phyloP scores from a whole-genome alignment of 1,284 basidiomycete species.

The Cerioporus squamosus region DNA sequence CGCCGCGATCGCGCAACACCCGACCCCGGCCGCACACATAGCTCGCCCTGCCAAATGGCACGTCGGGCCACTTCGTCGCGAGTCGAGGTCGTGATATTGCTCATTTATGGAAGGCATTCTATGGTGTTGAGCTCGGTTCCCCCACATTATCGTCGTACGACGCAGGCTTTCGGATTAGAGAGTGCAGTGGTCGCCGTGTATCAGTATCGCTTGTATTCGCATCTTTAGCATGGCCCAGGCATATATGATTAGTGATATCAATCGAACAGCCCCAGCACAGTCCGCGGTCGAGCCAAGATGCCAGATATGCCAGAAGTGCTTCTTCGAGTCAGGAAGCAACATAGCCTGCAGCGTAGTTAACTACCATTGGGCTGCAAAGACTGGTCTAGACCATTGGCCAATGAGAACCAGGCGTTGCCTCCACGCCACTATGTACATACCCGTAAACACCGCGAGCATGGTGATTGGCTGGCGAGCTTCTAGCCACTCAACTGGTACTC shows the following conservation, averaged over 20 bases:
- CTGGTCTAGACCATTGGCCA: too few relatives aligned
- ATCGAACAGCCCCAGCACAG: background rate
- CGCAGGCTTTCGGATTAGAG: conserved; percentile 16
- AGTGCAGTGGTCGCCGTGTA: conserved; percentile 14
- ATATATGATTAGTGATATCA: conserved; percentile 9
- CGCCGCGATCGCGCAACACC: conserved; percentile 14
- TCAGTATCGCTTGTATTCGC: conserved; percentile 17
- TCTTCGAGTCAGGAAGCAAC: background rate
- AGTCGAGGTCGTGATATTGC: conserved; percentile 17
- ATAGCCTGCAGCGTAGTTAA: too few relatives aligned
- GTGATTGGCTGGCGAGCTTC: background rate
- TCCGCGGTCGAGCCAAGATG: background rate
- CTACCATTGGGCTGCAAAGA: too few relatives aligned
- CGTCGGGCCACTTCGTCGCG: conserved; percentile 20
- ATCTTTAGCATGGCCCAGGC: conserved; percentile 8
- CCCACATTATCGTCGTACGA: background rate
- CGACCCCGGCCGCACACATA: conserved; percentile 8
- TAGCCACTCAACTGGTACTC: too few relatives aligned
- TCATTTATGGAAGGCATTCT: conserved; percentile 24
- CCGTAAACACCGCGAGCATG: background rate
- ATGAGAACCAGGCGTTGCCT: too few relatives aligned
- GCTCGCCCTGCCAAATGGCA: conserved; percentile 12
- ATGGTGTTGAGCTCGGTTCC: conserved; percentile 14
- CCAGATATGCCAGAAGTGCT: background rate
- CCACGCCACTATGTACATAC: background rate